Evolutionary conservation across 1,284 basidiomycete species (phyloP).

Genomic region (Hymenochaete sp.): DNA sequence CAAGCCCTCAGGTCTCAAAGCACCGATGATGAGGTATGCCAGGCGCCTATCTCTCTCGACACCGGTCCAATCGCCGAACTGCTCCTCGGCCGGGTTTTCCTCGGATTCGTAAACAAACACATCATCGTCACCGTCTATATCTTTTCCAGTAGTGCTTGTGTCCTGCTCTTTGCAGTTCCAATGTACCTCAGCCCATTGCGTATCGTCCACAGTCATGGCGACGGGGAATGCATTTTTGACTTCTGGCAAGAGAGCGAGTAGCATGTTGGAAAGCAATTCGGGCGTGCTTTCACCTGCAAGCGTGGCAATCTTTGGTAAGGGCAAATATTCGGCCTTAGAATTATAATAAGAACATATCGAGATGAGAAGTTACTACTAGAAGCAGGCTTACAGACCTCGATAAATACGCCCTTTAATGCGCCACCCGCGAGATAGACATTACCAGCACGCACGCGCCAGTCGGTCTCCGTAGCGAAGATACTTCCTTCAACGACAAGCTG

Average conservation of each 20-base stretch:
- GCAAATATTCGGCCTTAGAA: conserved; percentile 65
- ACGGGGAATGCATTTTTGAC: conserved; percentile 59
- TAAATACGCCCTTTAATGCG: conserved; percentile 64
- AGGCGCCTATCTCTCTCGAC: conserved; percentile 67
- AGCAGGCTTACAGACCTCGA: conserved; percentile 45
- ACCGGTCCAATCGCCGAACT: conserved; percentile 60
- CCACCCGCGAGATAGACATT: conserved; percentile 68
- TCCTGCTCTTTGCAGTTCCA: conserved; percentile 55
- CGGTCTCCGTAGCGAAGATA: conserved; percentile 62
- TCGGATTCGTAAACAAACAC: conserved; percentile 49
- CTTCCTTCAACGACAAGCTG: conserved; percentile 62
- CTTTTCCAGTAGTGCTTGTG: conserved; percentile 21
- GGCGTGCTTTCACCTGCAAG: conserved; percentile 54
- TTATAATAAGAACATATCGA: neutral
- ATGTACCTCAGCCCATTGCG: conserved; percentile 69
- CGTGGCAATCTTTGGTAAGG: conserved; percentile 54
- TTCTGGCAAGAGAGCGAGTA: conserved; percentile 64
- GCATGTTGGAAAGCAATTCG: conserved; percentile 60
- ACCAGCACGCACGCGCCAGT: conserved; percentile 73
- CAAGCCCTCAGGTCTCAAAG: conserved; percentile 60
- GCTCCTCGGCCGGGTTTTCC: conserved; percentile 34
- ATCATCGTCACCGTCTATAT: conserved; percentile 30
- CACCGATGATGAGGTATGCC: conserved; percentile 68
- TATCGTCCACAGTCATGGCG: conserved; percentile 63
- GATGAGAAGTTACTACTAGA: neutral